Evolutionary conservation across 805 yeast species (phyloP).

Genomic region (Wickerhamomyces rabaulensis): DNA sequence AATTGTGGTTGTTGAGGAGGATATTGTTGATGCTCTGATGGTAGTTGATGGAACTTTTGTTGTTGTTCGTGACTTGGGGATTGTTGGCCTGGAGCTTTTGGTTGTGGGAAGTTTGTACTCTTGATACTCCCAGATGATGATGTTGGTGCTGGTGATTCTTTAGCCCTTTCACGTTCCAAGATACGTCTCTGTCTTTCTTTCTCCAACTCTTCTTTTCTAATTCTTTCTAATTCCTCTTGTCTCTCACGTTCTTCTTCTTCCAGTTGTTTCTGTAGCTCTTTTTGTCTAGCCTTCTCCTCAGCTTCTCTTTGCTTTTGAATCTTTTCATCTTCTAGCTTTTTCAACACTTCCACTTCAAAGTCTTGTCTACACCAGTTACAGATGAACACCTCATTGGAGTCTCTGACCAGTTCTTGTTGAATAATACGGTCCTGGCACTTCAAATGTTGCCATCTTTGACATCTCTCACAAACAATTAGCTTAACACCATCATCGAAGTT

Average conservation of each 20-base stretch:
- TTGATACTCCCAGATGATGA: not conserved
- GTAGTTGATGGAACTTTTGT: no score
- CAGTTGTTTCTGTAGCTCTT: constrained; percentile 16
- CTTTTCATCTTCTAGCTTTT: constrained; percentile 19
- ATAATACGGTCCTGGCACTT: constrained; percentile 28
- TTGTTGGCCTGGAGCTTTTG: not conserved
- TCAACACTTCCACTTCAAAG: constrained; percentile 17
- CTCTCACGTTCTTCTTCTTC: constrained; percentile 11
- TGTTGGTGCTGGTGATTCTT: not conserved
- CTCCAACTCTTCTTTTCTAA: constrained; percentile 18
- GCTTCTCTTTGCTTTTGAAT: constrained; percentile 15
- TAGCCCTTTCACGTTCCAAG: constrained; percentile 15
- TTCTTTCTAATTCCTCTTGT: constrained; percentile 16
- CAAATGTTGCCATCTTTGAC: constrained; percentile 34
- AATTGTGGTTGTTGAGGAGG: not conserved
- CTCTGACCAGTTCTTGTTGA: constrained; percentile 23
- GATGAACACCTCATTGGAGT: constrained; percentile 22
- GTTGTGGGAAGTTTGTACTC: not conserved
- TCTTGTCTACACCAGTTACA: constrained; percentile 26
- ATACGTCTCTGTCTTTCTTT: constrained; percentile 20
- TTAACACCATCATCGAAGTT: constrained; percentile 33
- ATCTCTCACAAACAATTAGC: constrained; percentile 30
- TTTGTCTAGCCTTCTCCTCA: constrained; percentile 19
- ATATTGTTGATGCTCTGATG: not conserved
- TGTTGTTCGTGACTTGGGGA: no score